These are phyloP conservation scores for Wickerhamomyces sydowiorum DNA, from an alignment of 805 yeast species.

Conservation along the genomic window DNA sequence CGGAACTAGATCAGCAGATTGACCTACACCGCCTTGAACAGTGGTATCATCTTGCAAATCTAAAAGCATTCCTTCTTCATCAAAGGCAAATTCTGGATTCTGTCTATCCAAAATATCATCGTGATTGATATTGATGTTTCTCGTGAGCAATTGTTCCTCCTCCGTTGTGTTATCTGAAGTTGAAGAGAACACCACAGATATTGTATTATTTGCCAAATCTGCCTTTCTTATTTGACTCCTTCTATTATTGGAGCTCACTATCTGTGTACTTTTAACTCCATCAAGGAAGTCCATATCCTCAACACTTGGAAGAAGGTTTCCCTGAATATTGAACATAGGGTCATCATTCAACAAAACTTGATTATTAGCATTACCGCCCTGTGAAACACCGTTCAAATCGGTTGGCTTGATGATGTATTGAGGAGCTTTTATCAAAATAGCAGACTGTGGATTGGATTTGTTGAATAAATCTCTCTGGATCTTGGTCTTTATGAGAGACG, in stretches of 20 bases:
- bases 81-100: conserved; percentile 21
- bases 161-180: conserved; percentile 1
- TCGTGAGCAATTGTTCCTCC: conserved; percentile 1
- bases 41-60: conserved; percentile 7
- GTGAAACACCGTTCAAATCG: background rate
- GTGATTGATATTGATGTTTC: background rate
- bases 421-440: background rate
- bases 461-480: conserved; percentile 17
- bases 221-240: conserved; percentile 8
- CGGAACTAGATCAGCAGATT: background rate
- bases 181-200: conserved; percentile 3
- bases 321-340: conserved; percentile 29
- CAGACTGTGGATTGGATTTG: background rate
- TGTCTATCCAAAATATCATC: conserved; percentile 9
- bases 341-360: conserved; percentile 29
- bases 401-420: background rate
- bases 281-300: conserved; percentile 13
- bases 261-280: background rate
- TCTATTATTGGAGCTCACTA: conserved; percentile 1
- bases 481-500: conserved; percentile 15
- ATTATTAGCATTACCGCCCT: background rate
- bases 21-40: background rate
- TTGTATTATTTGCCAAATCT: conserved; percentile 15
- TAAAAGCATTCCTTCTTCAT: conserved; percentile 21
- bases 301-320: conserved; percentile 23